These are phyloP conservation scores for Paraconiothyrium sp. DNA, from an alignment of 2,329 filamentous ascomycete species.

Conservation along the genomic window DNA sequence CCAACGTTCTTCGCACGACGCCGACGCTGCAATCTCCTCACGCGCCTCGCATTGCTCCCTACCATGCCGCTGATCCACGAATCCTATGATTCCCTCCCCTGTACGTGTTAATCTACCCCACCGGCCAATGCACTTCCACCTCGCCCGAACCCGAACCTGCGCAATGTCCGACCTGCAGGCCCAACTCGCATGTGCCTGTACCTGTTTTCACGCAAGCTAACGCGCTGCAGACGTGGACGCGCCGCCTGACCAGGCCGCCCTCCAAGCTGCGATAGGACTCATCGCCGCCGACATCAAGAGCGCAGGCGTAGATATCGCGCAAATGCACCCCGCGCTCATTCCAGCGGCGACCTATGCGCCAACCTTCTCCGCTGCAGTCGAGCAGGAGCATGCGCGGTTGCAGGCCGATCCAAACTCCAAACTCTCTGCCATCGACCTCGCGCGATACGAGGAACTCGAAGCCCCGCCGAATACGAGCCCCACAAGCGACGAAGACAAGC, in stretches of 20 bases:
- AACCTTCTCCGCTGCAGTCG: constrained; percentile 72
- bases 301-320: constrained; percentile 55
- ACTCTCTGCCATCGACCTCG: constrained; percentile 74
- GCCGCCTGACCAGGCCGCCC: constrained; percentile 70
- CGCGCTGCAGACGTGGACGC: constrained; percentile 77
- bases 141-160: constrained; percentile 46
- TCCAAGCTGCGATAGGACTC: constrained; percentile 73
- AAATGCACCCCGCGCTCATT: constrained; percentile 69
- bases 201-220: constrained; percentile 58
- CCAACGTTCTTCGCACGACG: constrained; percentile 21
- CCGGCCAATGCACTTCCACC: background rate
- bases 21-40: constrained; percentile 26
- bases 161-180: constrained; percentile 66
- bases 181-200: constrained; percentile 55
- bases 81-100: constrained; percentile 82
- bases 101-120: constrained; percentile 59
- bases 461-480: constrained; percentile 57
- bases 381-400: constrained; percentile 74
- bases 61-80: constrained; percentile 73
- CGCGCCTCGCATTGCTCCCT: constrained; percentile 13
- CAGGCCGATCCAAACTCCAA: constrained; percentile 58
- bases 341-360: constrained; percentile 57
- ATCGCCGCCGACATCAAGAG: constrained; percentile 68
- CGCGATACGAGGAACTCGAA: constrained; percentile 84
- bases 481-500: constrained; percentile 49